Conservation (phyloP, 805 yeast species). For the Wickerhamomyces hampshirensis region DNA sequence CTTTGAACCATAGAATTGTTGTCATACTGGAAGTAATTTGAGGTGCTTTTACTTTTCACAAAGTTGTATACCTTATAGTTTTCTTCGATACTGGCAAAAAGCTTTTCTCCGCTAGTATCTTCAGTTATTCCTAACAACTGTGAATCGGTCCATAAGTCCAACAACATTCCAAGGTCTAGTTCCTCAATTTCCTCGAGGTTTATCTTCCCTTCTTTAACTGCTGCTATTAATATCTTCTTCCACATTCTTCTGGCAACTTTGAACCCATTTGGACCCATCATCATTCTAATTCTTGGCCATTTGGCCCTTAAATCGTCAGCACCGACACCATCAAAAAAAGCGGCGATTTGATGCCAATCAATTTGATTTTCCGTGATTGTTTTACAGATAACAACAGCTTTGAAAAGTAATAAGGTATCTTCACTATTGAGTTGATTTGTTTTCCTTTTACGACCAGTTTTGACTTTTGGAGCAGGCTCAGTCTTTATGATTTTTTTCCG, state of each 20-base stretch:
- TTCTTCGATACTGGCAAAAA: slow-evolving; percentile 36
- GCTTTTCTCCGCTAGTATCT: slow-evolving; percentile 17
- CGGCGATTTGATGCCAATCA: slow-evolving; percentile 60
- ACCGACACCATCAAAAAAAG: slow-evolving; percentile 35
- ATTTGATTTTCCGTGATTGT: slow-evolving; percentile 53
- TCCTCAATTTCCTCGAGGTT: slow-evolving; percentile 44
- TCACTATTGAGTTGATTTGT: slow-evolving; percentile 13
- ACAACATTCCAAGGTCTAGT: slow-evolving; percentile 45
- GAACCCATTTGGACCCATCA: slow-evolving; percentile 56
- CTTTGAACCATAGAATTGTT: slow-evolving; percentile 68
- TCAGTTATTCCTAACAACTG: slow-evolving; percentile 28
- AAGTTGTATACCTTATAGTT: slow-evolving; percentile 45
- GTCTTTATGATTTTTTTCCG: not conserved
- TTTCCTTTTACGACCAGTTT: slow-evolving; percentile 17
- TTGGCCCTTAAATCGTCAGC: slow-evolving; percentile 48
- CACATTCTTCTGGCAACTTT: slow-evolving; percentile 52
- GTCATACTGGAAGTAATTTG: slow-evolving; percentile 37
- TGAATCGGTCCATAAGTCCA: slow-evolving; percentile 61
- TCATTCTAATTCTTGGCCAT: slow-evolving; percentile 66
- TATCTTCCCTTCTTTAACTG: slow-evolving; percentile 52
- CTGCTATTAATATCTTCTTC: slow-evolving; percentile 58
- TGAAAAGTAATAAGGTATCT: slow-evolving; percentile 35
- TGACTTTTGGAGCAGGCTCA: not conserved
- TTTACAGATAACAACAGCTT: slow-evolving; percentile 64
- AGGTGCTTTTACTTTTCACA: slow-evolving; percentile 25